phyloP scores from a whole-genome alignment of 2,329 filamentous ascomycete species.

The Pseudocercospora vitis region DNA sequence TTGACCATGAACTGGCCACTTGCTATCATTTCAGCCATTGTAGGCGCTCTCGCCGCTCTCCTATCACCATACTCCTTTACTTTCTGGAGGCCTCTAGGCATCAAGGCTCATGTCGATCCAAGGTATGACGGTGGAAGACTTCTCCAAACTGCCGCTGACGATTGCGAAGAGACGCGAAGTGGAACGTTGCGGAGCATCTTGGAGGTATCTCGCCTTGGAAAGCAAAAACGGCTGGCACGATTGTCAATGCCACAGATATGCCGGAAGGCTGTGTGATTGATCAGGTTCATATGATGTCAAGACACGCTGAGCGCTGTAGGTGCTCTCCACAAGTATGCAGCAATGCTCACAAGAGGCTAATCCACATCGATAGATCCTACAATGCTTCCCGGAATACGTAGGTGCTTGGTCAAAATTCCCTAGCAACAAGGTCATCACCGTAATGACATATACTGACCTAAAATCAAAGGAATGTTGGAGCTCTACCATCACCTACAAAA shows the following conservation, averaged over 20 bases:
- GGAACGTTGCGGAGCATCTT: conserved; percentile 47
- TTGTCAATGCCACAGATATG: conserved; percentile 44
- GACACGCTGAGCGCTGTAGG: conserved; percentile 55
- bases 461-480: conserved; percentile 46
- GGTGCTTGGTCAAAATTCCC: conserved; percentile 31
- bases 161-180: conserved; percentile 10
- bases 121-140: not conserved
- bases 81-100: not conserved
- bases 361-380: conserved; percentile 47
- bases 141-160: not conserved
- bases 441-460: not conserved
- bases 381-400: conserved; percentile 50
- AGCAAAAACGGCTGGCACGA: conserved; percentile 47
- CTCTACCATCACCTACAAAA: conserved; percentile 51
- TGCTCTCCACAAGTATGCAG: not conserved
- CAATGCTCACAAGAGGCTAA: not conserved
- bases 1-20: not conserved
- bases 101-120: not conserved
- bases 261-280: conserved; percentile 54
- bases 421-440: not conserved
- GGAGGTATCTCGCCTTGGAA: conserved; percentile 59
- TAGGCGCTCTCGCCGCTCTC: not conserved
- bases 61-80: not conserved
- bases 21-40: not conserved
- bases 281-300: conserved; percentile 62